A percentile compares a stretch with the other conserved stretches of the same genome.
Conservation (phyloP, 1,284 basidiomycete species). For the Pseudozyma thailandica region DNA sequence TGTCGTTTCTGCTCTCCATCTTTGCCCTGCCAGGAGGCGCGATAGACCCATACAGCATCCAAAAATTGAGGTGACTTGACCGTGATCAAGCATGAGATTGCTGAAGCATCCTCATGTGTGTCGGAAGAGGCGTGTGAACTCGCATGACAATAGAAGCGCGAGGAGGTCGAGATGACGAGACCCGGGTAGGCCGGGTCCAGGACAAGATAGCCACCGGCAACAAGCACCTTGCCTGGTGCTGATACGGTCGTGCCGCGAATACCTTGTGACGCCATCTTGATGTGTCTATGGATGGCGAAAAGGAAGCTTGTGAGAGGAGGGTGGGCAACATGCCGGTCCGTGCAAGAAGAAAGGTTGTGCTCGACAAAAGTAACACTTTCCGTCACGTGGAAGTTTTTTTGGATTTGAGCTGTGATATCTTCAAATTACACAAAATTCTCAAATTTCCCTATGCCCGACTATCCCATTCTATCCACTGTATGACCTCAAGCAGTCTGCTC, state of each 20-base stretch:
- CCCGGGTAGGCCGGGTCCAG: constrained; percentile 66
- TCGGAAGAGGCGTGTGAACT: constrained; percentile 5
- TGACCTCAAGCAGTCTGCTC: too few relatives aligned
- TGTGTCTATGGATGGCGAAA: neutral
- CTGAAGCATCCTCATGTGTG: neutral
- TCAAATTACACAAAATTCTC: too few relatives aligned
- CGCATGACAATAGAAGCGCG: constrained; percentile 84
- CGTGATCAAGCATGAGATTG: constrained; percentile 69
- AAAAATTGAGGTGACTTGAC: constrained; percentile 92
- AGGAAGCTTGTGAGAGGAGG: neutral
- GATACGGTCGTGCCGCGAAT: constrained; percentile 74
- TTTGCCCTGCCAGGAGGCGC: constrained; percentile 65
- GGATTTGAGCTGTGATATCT: neutral
- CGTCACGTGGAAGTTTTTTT: constrained; percentile 18
- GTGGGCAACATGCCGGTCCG: neutral
- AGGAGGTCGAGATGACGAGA: constrained; percentile 77
- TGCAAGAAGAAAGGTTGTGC: constrained; percentile 10
- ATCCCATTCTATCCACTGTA: too few relatives aligned
- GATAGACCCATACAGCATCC: constrained; percentile 81
- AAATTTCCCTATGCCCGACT: too few relatives aligned
- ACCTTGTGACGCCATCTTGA: constrained; percentile 8
- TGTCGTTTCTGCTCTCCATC: constrained; percentile 2
- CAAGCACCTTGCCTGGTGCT: constrained; percentile 91
- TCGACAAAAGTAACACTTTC: constrained; percentile 26
- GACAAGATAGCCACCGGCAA: constrained; percentile 70